Evolutionary conservation across 306 rosid species (phyloP).

Genomic region (Neltuma alba): DNA sequence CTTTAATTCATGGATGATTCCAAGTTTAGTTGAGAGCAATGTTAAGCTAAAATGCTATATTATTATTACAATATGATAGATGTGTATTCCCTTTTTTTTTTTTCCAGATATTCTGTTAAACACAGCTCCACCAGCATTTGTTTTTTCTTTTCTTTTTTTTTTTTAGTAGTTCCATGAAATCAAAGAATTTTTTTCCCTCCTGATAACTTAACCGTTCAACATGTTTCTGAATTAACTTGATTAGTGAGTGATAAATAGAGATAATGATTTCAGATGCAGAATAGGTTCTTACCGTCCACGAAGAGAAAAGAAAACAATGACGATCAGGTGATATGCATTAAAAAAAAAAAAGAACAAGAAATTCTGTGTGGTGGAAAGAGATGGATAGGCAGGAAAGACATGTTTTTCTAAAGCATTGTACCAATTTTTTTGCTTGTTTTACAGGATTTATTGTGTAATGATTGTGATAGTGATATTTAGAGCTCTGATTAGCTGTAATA

Average conservation of each 20-base stretch:
- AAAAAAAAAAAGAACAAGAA: background rate
- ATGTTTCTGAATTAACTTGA: background rate
- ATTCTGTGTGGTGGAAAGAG: background rate
- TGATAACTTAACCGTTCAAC: background rate
- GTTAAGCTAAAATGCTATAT: background rate
- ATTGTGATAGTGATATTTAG: conserved; percentile 16
- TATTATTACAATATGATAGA: background rate
- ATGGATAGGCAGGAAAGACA: background rate
- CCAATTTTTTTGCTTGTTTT: conserved; percentile 21
- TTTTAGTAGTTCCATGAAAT: background rate
- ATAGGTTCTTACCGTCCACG: no score
- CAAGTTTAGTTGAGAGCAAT: background rate
- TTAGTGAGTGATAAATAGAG: background rate
- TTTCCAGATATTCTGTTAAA: no score
- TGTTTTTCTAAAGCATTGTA: background rate
- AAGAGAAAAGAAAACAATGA: no score
- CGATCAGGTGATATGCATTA: background rate
- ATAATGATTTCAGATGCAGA: no score
- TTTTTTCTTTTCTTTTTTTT: no score
- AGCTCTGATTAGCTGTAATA: background rate
- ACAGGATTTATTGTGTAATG: background rate
- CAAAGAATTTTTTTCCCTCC: background rate
- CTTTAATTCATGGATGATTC: background rate
- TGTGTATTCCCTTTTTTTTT: no score
- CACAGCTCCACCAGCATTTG: background rate